Conservation (phyloP, 257 asterid species). For the Nicotiana attenuata region DNA sequence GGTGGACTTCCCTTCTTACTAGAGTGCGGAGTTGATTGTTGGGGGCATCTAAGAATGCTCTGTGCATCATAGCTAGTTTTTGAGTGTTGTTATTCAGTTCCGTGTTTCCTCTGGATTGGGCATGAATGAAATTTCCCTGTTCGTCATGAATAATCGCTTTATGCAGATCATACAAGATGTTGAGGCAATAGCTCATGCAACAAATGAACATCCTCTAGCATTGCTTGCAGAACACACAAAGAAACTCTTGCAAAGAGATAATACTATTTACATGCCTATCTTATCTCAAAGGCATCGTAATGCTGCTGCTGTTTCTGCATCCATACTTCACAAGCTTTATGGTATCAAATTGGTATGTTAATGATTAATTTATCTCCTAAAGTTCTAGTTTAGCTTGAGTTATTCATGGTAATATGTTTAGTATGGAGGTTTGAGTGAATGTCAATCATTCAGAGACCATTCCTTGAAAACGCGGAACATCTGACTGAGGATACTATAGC, state of each 20-base stretch:
- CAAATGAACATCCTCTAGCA: constrained; percentile 79
- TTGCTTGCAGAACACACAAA: constrained; percentile 78
- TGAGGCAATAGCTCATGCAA: constrained; percentile 63
- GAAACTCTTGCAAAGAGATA: constrained; percentile 55
- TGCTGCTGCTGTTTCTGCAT: constrained; percentile 80
- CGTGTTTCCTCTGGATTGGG: not conserved
- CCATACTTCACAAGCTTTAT: constrained; percentile 85
- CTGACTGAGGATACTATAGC: constrained; percentile 91
- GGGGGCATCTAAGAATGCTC: not conserved
- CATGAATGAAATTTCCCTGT: constrained; percentile 13
- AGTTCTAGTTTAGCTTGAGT: constrained; percentile 14
- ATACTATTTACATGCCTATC: constrained; percentile 62
- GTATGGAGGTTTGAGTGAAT: constrained; percentile 22
- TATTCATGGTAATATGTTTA: constrained; percentile 13
- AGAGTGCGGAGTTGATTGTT: not conserved
- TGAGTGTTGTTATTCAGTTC: not conserved
- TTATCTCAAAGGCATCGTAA: constrained; percentile 62
- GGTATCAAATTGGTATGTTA: constrained; percentile 75
- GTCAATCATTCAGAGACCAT: constrained; percentile 66
- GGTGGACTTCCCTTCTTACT: not conserved
- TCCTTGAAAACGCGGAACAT: constrained; percentile 80
- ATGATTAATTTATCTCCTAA: not conserved
- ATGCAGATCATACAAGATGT: constrained; percentile 77
- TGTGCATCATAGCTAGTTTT: not conserved
- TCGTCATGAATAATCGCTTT: constrained; percentile 16